Evolutionary conservation across 2,329 filamentous ascomycete genomes (phyloP).

Genomic region (Colletotrichum liaoningense): DNA sequence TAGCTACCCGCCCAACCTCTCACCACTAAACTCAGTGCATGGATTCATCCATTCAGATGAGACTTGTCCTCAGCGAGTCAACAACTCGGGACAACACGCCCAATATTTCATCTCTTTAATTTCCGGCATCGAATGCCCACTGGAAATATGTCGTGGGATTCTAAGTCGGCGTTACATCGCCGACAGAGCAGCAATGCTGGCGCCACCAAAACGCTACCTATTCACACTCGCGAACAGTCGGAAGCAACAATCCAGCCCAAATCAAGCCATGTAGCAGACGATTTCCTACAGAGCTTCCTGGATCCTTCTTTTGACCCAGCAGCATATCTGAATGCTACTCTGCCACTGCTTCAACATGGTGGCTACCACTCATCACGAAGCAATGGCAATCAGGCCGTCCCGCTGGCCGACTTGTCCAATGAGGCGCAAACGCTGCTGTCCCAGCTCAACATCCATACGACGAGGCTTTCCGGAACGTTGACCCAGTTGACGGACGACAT

Average conservation of each 20-base stretch:
- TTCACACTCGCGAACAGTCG: slow-evolving; percentile 54
- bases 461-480: slow-evolving; percentile 81
- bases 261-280: slow-evolving; percentile 76
- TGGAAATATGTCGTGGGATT: slow-evolving; percentile 51
- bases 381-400: slow-evolving; percentile 54
- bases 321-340: slow-evolving; percentile 83
- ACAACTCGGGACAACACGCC: not conserved
- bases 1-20: slow-evolving; percentile 12
- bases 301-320: slow-evolving; percentile 83
- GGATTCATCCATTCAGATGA: slow-evolving; percentile 2
- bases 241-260: slow-evolving; percentile 56
- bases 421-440: slow-evolving; percentile 88
- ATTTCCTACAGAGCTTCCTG: slow-evolving; percentile 80
- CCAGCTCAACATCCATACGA: slow-evolving; percentile 89
- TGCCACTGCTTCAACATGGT: slow-evolving; percentile 74
- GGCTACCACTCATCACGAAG: slow-evolving; percentile 37
- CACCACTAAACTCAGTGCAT: not conserved
- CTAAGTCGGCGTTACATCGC: slow-evolving; percentile 51
- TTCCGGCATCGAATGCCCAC: not conserved
- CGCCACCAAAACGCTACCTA: slow-evolving; percentile 50
- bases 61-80: slow-evolving; percentile 12
- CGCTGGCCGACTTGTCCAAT: slow-evolving; percentile 80
- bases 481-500: slow-evolving; percentile 97
- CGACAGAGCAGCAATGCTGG: slow-evolving; percentile 60
- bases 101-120: not conserved